phyloP scores from a whole-genome alignment of 805 yeast genomes.

The Cyberlindnera veronae region DNA sequence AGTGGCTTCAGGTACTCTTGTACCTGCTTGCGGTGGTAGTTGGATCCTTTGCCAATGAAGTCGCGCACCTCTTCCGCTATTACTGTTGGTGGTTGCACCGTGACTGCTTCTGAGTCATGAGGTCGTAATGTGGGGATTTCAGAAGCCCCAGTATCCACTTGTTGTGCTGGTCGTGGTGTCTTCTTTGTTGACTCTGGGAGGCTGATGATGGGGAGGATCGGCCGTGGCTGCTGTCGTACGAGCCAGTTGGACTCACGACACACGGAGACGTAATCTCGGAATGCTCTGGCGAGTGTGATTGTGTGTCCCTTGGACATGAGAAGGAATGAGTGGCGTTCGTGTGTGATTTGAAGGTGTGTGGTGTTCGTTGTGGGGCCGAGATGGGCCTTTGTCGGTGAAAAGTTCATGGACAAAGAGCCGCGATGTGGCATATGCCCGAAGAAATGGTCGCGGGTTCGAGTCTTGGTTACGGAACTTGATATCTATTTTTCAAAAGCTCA shows the following conservation, averaged over 20 bases:
- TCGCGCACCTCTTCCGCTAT: neutral
- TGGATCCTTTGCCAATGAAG: slow-evolving; percentile 31
- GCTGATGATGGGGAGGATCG: no score
- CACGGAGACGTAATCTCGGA: slow-evolving; percentile 3
- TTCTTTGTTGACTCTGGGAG: no score
- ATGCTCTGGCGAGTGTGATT: slow-evolving; percentile 5
- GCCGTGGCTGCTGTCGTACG: neutral
- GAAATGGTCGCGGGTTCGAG: no score
- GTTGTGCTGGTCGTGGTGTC: no score
- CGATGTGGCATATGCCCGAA: no score
- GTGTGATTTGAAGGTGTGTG: no score
- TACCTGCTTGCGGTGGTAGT: slow-evolving; percentile 26
- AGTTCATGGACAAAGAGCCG: no score
- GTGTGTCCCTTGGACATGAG: neutral
- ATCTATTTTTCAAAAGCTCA: no score
- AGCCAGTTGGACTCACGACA: slow-evolving; percentile 8
- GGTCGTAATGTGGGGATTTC: neutral
- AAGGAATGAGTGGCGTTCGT: no score
- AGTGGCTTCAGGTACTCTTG: slow-evolving; percentile 30
- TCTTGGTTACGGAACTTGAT: no score
- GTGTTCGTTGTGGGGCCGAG: no score
- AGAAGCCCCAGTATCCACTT: slow-evolving; percentile 1
- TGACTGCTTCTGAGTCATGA: neutral
- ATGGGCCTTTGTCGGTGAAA: no score
- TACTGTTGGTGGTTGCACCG: neutral